Base-by-base conservation (phyloP, 1,139 yeast species). In the Arxiozyma bovina region DNA sequence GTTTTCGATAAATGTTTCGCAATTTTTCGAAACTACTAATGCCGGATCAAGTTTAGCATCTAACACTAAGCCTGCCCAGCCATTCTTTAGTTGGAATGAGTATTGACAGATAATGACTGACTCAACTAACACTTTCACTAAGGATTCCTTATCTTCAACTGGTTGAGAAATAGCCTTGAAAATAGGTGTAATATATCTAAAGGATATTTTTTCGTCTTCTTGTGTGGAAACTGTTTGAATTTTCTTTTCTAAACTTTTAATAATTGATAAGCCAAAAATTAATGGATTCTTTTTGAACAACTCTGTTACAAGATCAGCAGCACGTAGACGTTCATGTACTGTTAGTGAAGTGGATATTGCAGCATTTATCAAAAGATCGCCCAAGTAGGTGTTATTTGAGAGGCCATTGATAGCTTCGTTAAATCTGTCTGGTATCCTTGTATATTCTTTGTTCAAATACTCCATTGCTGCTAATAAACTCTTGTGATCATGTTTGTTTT, bases 31-130 rank as follows among this genome's bases (percentile, higher is more conserved):
- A 5, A 86, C 79, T 50, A 89, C 69, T 4, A 67, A 62, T 22
- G 86, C 86, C 3, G 96, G 87, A 63, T 91, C 95, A 38, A 81
- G 65, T 6, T 72, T 70, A 12, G 85, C 77, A 53, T 80, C 74
- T 63, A 85, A 81, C 48, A 83, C 83, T 51, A 90, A 71, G 0
- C 87, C 87, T 46, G 90, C 86, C 99, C 99, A 93, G 1, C 87
- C 84, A 56, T 76, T 76, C 54, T 79, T 79, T 9, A 76, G 65
- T 1, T 70, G 69, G 38, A 77, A 70, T 1, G 70, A 61, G 59
- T 80, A 81, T 65, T 87, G 88, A 12, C 85, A 74, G 12, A 80
- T 64, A 30, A 85, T 71, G n/a, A 87, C 67, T 23, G 82, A 58
- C 8, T 74, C 70, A 21, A 76, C 65, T 25, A 83, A 64, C 41